Evolutionary conservation across 2,329 filamentous ascomycete genomes (phyloP), one percentile per base, ranked within the genome.

Genomic region (Talaromyces sp.): DNA sequence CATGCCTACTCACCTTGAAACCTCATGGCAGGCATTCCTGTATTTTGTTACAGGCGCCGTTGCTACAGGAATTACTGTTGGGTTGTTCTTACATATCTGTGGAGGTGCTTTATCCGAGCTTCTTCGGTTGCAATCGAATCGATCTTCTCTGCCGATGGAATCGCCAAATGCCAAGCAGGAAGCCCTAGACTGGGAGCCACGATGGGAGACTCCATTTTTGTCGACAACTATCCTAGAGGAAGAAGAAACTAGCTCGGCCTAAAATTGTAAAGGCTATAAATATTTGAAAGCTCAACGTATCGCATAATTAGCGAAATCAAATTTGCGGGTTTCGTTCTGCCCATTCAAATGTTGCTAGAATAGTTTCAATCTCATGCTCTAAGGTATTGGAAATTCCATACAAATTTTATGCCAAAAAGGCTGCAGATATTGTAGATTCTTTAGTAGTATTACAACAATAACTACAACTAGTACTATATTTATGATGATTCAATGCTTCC

Each of bases 1-100:
- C 24, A 27, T 27, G 24, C 35, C n/a, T n/a, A n/a, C n/a, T n/a
- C n/a, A 22, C 41, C 44, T 47, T 5, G 4, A 6, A 24, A 56
- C 39, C 35, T 40, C 14, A 47, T 36, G 5, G 13, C 9, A 58
- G 60, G 54, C 53, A 27, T 58, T 66, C 22, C 49, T 61, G 14
- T 56, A 53, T 46, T 59, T 63, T 32, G 51, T 55, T 36, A 53
- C 55, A 9, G 80, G 85, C 20, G 90, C 89, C 7, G 80, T 83
- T 29, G 70, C 89, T 16, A 78, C 90, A 47, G 90, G 90, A n/a
- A 73, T 86, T 47, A 46, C 83, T 10, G 76, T 85, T 24, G 89
- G 88, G 47, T 70, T 85, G 46, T 59, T 82, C 16, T 70, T 91
- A 39, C 80, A 83, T 64, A 72, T 83, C 48, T 77, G 79, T 16